Percentiles rank a stretch among this genome's conserved stretches.
These are phyloP conservation scores for Epicoccum nigrum DNA, from an alignment of 2,329 filamentous ascomycete species.

Conservation along the genomic window DNA sequence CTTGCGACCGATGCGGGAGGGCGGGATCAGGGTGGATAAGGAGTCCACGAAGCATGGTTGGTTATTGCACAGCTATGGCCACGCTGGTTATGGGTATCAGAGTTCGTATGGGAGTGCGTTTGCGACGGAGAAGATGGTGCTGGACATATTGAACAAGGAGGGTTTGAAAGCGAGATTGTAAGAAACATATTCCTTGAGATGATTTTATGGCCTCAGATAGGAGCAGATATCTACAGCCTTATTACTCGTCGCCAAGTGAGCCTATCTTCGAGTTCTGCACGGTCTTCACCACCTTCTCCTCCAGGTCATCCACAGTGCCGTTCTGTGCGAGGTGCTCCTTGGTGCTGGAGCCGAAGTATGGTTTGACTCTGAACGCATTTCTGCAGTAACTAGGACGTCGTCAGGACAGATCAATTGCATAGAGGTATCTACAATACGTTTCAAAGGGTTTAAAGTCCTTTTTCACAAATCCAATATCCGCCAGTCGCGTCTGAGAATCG, in stretches of 20 bases:
- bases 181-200: not conserved
- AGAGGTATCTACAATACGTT: not conserved
- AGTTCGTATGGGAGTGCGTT: slow-evolving; percentile 52
- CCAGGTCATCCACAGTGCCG: slow-evolving; percentile 7
- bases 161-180: slow-evolving; percentile 17
- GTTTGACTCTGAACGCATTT: slow-evolving; percentile 13
- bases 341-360: slow-evolving; percentile 2
- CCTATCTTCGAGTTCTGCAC: slow-evolving; percentile 2
- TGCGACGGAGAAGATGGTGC: slow-evolving; percentile 50
- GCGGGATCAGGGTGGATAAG: slow-evolving; percentile 76
- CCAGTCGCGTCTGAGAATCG: slow-evolving; percentile 3
- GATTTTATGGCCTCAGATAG: not conserved
- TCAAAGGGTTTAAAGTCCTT: slow-evolving; percentile 9
- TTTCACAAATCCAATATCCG: slow-evolving; percentile 9
- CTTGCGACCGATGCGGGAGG: slow-evolving; percentile 74
- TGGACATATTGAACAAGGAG: slow-evolving; percentile 27
- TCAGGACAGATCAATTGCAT: not conserved
- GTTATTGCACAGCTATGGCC: slow-evolving; percentile 84
- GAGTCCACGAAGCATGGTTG: slow-evolving; percentile 66
- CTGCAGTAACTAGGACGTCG: not conserved
- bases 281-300: slow-evolving; percentile 4
- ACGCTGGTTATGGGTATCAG: slow-evolving; percentile 77
- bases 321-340: slow-evolving; percentile 9
- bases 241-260: slow-evolving; percentile 3
- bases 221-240: not conserved